Conservation (phyloP, 805 yeast species). For the Myxozyma melibiosi region DNA sequence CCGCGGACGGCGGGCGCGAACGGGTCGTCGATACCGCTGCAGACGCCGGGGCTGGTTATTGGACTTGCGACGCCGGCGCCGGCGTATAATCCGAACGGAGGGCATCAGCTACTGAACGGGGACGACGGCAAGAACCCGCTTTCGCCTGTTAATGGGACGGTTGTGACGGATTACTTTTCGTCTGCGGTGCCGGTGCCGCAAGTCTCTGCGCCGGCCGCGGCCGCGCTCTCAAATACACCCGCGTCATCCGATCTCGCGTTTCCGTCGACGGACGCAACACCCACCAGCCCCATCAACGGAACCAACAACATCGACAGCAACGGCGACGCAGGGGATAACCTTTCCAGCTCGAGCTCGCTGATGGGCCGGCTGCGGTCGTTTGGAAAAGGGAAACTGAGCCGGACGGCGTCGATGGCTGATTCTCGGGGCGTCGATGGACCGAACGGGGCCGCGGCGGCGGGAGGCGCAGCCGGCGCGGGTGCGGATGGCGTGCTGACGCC, state of each 20-base stretch:
- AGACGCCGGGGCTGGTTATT: constrained; percentile 31
- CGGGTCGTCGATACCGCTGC: constrained; percentile 10
- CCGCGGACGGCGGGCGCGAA: not conserved
- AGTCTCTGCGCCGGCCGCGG: constrained; percentile 7
- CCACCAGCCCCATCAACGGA: no score
- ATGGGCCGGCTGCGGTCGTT: constrained; percentile 41
- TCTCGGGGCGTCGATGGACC: not conserved
- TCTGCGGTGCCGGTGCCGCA: constrained; percentile 22
- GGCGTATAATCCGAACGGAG: constrained; percentile 27
- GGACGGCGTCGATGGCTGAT: constrained; percentile 19
- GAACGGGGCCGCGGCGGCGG: constrained; percentile 20
- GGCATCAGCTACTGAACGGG: constrained; percentile 9
- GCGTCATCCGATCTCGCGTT: constrained; percentile 8
- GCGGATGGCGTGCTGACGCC: constrained; percentile 32
- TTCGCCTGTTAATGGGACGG: not conserved
- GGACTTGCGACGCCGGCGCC: constrained; percentile 36
- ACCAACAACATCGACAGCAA: not conserved
- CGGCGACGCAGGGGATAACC: constrained; percentile 7
- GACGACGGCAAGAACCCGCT: not conserved
- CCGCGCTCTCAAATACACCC: constrained; percentile 11
- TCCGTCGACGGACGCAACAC: not conserved
- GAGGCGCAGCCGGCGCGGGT: constrained; percentile 24
- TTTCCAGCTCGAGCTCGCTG: constrained; percentile 34
- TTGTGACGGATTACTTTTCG: constrained; percentile 32
- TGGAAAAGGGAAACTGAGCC: constrained; percentile 36